A percentile compares a stretch with the other conserved stretches of the same genome.
phyloP scores from a whole-genome alignment of 192 early-diverging fungal species.

The Linderina pennispora region DNA sequence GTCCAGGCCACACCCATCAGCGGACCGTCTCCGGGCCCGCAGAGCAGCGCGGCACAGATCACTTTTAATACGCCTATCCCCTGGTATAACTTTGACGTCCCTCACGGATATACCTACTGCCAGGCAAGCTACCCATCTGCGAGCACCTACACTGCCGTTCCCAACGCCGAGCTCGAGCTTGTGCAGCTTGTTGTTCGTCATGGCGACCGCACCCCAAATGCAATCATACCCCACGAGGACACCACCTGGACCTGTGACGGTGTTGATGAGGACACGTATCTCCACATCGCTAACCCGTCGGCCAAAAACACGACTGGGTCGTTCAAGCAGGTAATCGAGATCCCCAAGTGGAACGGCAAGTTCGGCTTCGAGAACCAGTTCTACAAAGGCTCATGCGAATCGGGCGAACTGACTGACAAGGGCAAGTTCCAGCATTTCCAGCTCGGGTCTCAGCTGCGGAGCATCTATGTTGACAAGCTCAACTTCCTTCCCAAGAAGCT shows the following conservation, averaged over 20 bases:
- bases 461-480: constrained; percentile 50
- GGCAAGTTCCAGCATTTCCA: constrained; percentile 48
- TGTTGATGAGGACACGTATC: constrained; percentile 21
- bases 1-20: too few relatives aligned
- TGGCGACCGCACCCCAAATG: constrained; percentile 47
- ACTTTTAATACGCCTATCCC: constrained; percentile 2
- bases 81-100: constrained; percentile 11
- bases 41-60: too few relatives aligned
- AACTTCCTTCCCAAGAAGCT: constrained; percentile 32
- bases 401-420: constrained; percentile 55
- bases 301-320: constrained; percentile 32
- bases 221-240: constrained; percentile 27
- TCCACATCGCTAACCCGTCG: constrained; percentile 19
- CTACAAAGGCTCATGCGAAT: constrained; percentile 43
- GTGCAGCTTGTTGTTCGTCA: constrained; percentile 57
- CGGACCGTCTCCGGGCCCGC: too few relatives aligned
- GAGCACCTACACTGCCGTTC: constrained; percentile 16
- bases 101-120: constrained; percentile 33
- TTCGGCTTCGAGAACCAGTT: constrained; percentile 27
- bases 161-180: constrained; percentile 45
- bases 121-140: constrained; percentile 19
- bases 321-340: constrained; percentile 30
- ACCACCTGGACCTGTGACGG: constrained; percentile 37
- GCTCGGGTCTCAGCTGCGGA: constrained; percentile 40
- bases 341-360: constrained; percentile 34